Conservation (phyloP, 2,329 filamentous ascomycete genomes). For the Lachnellula occidentalis region DNA sequence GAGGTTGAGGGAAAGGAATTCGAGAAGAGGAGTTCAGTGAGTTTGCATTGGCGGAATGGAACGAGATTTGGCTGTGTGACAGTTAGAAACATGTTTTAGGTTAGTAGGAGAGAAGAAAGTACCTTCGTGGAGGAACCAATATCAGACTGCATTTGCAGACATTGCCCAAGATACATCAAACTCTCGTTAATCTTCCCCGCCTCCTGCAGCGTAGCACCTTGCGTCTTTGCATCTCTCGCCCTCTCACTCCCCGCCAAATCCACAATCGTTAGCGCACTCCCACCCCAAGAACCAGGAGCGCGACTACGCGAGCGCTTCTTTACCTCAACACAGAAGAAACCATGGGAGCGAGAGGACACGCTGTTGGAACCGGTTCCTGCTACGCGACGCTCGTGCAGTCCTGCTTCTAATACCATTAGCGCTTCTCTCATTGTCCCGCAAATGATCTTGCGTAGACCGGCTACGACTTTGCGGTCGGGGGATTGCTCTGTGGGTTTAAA, state of each 20-base stretch:
- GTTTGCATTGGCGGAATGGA: conserved; percentile 77
- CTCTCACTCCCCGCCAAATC: conserved; percentile 92
- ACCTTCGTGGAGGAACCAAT: conserved; percentile 69
- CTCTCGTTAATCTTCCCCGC: conserved; percentile 98
- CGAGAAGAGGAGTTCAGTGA: conserved; percentile 81
- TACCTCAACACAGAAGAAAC: conserved; percentile 92
- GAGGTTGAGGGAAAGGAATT: conserved; percentile 61
- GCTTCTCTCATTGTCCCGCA: conserved; percentile 80
- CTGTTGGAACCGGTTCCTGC: conserved; percentile 91
- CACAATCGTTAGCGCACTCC: conserved; percentile 78
- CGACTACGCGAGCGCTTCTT: conserved; percentile 64
- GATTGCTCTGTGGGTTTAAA: conserved; percentile 91
- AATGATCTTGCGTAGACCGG: conserved; percentile 83
- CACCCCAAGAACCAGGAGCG: conserved; percentile 60
- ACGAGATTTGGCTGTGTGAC: conserved; percentile 60
- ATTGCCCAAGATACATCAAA: conserved; percentile 96
- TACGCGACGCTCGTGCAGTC: conserved; percentile 78
- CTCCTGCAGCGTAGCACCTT: conserved; percentile 85
- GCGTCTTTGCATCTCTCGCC: conserved; percentile 88
- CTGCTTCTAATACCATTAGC: conserved; percentile 82
- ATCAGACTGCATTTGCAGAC: conserved; percentile 90
- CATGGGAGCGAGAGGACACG: conserved; percentile 85
- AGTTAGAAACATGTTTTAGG: conserved; percentile 9
- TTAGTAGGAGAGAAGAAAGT: conserved; percentile 22
- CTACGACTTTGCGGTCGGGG: conserved; percentile 89